Evolutionary conservation across 2,329 filamentous ascomycete genomes (phyloP).

Genomic region (Fusarium sororula): DNA sequence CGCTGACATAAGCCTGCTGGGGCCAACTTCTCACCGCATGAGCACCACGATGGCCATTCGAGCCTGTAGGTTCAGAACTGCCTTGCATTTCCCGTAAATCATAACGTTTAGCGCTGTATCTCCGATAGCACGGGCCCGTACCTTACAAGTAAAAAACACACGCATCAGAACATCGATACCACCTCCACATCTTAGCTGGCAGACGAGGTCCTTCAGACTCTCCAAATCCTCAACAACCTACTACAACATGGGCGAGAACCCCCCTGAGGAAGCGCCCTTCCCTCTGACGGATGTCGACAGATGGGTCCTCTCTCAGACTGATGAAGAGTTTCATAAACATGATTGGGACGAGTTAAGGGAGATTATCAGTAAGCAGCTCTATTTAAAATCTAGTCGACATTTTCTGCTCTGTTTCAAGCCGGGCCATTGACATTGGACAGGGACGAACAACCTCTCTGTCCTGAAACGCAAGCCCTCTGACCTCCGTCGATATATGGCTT

Average conservation of each 20-base stretch:
- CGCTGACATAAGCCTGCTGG: slow-evolving; percentile 36
- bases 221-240: background rate
- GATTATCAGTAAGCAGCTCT: slow-evolving; percentile 65
- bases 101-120: background rate
- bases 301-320: slow-evolving; percentile 68
- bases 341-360: slow-evolving; percentile 77
- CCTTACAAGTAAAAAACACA: background rate
- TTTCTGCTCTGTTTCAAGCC: background rate
- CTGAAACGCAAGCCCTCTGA: slow-evolving; percentile 86
- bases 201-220: background rate
- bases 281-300: slow-evolving; percentile 68
- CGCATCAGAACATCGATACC: background rate
- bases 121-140: background rate
- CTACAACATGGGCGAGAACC: slow-evolving; percentile 52
- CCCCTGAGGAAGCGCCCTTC: slow-evolving; percentile 59
- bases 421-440: slow-evolving; percentile 44
- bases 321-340: slow-evolving; percentile 75
- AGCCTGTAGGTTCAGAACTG: slow-evolving; percentile 9
- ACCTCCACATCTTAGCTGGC: background rate
- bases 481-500: slow-evolving; percentile 80
- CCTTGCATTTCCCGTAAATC: background rate
- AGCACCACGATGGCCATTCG: background rate
- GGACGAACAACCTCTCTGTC: slow-evolving; percentile 70
- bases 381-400: background rate
- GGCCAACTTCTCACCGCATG: slow-evolving; percentile 30